phyloP scores from a whole-genome alignment of 2,329 filamentous ascomycete genomes.

The Botrytis aclada region DNA sequence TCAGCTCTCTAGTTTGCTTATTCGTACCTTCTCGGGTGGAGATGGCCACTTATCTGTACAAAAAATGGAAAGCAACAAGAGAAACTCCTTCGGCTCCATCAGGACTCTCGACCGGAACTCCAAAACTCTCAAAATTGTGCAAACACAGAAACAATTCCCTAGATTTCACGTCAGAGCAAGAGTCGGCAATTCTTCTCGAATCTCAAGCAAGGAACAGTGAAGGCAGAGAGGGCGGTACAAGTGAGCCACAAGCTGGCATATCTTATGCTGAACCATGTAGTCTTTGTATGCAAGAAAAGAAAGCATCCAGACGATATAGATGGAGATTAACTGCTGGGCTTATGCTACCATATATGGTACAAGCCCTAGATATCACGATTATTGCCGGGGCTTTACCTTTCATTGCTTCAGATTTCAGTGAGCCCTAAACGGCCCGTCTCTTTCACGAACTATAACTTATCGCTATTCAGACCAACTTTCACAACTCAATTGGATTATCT shows the following conservation, averaged over 20 bases:
- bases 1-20: not conserved
- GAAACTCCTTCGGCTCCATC: not conserved
- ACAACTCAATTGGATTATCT: constrained; percentile 67
- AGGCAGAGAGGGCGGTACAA: not conserved
- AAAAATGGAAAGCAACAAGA: constrained; percentile 12
- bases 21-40: not conserved
- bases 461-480: constrained; percentile 46
- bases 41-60: constrained; percentile 12
- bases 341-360: constrained; percentile 57
- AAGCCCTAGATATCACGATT: constrained; percentile 63
- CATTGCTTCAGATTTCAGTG: constrained; percentile 64
- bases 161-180: not conserved
- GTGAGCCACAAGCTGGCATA: not conserved
- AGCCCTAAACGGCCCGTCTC: constrained; percentile 23
- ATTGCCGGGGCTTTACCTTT: constrained; percentile 57
- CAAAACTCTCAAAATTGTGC: not conserved
- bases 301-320: constrained; percentile 45
- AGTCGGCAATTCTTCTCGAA: not conserved
- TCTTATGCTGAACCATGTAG: constrained; percentile 18
- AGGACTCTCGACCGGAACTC: not conserved
- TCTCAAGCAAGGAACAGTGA: not conserved
- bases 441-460: constrained; percentile 1
- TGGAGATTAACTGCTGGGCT: constrained; percentile 59
- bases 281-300: constrained; percentile 36
- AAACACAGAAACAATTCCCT: not conserved